Evolutionary conservation across 768 basidiomycete species (phyloP), one percentile per base, ranked within the genome.

Genomic region (Hygrophoropsis aurantiaca): DNA sequence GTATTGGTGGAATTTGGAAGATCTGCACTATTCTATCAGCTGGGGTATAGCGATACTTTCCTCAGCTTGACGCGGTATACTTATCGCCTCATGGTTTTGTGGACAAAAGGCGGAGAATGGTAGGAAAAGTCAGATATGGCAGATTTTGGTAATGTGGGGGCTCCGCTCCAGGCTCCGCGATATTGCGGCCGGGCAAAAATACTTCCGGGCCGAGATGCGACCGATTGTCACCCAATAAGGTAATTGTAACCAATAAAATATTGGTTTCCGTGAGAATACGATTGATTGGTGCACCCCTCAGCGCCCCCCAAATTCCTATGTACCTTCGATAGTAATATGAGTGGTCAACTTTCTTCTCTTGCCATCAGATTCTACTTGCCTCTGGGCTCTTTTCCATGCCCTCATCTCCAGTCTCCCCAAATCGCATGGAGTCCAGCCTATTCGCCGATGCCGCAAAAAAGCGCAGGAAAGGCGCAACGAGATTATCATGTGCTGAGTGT

Each of bases 401-500:
- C 27, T 34, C 15, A 15, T 40, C 51, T 21, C 44, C 21, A 32
- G 26, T 16, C 32, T 18, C 42, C 25, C 11, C 34, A 33, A 7
- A 6, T 21, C 20, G 4, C 18, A 66, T 66, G 64, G 64, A 66
- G 16, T 50, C 53, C 11, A 46, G 19, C 7, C 13, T 57, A 16
- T 62, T 61, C 34, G 55, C 70, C 4, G 66, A 61, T 49, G 68
- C 72, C 2, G 50, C 69, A 2, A 84, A 82, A 67, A 83, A 82
- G 59, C 74, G 81, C 26, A 72, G 82, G 61, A 84, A 83, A 52
- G 87, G 87, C 32, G 86, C 87, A 5, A 86, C 84, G 5, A 78
- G 87, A 35, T 74, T 89, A 38, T 87, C 85, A 11, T 90, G 87
- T 58, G 87, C 87, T 20, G 87, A 90, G 55, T 90, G 87, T 59